Conservation (phyloP, 129 eudicot species). For the Gnaphalium uliginosum region DNA sequence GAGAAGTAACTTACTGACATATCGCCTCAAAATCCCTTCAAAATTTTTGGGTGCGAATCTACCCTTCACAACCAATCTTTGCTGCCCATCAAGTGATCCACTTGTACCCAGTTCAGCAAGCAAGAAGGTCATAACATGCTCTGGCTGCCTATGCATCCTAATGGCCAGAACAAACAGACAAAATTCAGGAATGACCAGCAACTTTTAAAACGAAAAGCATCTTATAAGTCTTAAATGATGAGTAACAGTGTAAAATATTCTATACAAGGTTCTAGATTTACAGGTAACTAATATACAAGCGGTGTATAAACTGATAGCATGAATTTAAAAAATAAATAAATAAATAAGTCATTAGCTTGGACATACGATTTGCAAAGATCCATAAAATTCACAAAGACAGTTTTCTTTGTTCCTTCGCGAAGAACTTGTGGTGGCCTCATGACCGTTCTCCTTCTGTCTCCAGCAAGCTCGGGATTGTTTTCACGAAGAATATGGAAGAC, state of each 20-base stretch:
- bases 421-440: conserved; percentile 94
- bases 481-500: conserved; percentile 78
- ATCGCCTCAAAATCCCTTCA: conserved; percentile 75
- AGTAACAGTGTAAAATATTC: background rate
- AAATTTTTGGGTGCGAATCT: conserved; percentile 78
- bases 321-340: background rate
- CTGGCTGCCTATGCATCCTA: conserved; percentile 84
- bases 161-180: background rate
- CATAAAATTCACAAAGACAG: conserved; percentile 78
- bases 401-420: conserved; percentile 95
- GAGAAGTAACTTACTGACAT: conserved; percentile 60
- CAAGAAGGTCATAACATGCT: conserved; percentile 83
- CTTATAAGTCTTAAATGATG: background rate
- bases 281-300: background rate
- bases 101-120: conserved; percentile 89
- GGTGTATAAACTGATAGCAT: background rate
- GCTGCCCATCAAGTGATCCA: conserved; percentile 89
- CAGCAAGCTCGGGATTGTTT: conserved; percentile 88
- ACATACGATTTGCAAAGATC: conserved; percentile 84
- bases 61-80: conserved; percentile 73
- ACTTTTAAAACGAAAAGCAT: background rate
- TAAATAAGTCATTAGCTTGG: background rate
- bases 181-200: background rate
- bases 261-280: background rate
- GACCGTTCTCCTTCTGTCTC: conserved; percentile 79